phyloP scores from a whole-genome alignment of 108 stramenopile species.

The Cyclotella sp. region DNA sequence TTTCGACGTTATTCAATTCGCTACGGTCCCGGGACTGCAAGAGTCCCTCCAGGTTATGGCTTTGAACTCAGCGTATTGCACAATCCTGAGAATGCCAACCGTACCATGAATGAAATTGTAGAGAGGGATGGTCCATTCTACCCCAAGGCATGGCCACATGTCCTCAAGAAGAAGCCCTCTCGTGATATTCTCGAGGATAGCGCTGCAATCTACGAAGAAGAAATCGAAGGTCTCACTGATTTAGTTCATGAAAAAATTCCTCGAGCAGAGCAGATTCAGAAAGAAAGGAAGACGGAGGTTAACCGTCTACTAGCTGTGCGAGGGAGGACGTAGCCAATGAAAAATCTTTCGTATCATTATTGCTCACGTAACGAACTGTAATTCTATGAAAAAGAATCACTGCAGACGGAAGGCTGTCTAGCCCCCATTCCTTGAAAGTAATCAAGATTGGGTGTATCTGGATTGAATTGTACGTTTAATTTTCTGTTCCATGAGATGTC shows the following conservation, averaged over 20 bases:
- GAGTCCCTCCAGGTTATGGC: slow-evolving; percentile 71
- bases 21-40: slow-evolving; percentile 73
- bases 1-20: slow-evolving; percentile 81
- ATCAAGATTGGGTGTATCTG: no score
- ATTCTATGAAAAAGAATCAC: background rate
- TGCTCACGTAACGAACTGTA: no score
- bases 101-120: slow-evolving; percentile 67
- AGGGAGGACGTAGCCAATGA: background rate
- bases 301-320: slow-evolving; percentile 9
- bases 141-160: slow-evolving; percentile 73
- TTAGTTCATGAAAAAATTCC: slow-evolving; percentile 48
- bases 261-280: slow-evolving; percentile 35
- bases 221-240: slow-evolving; percentile 28
- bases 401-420: background rate
- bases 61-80: slow-evolving; percentile 69
- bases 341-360: no score
- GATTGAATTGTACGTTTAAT: no score
- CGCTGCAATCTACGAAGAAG: slow-evolving; percentile 3
- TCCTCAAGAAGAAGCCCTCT: slow-evolving; percentile 3
- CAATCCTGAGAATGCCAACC: slow-evolving; percentile 67
- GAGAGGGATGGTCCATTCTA: slow-evolving; percentile 74
- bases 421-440: no score
- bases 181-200: no score
- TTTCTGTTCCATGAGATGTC: no score
- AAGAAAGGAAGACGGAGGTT: slow-evolving; percentile 50